Evolutionary conservation across 208 protist genomes (phyloP).

Genomic region (Leishmania tarentolae): DNA sequence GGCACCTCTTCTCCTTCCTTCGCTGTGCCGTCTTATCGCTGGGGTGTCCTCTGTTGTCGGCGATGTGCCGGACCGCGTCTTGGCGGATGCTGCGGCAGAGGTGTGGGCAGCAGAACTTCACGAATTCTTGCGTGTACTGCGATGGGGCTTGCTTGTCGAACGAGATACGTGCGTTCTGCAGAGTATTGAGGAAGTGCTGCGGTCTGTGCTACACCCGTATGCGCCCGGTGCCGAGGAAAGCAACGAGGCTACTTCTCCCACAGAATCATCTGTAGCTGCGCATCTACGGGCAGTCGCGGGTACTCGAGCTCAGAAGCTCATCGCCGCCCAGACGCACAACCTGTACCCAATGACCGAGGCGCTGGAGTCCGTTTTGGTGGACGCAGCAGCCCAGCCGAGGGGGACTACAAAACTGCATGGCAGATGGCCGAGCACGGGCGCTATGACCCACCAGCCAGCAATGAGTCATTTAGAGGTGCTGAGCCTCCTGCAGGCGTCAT

Average conservation of each 20-base stretch:
- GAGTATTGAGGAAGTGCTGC: constrained; percentile 15
- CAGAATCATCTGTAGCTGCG: background rate
- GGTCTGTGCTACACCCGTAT: background rate
- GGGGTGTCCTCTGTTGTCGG: background rate
- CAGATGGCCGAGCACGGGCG: background rate
- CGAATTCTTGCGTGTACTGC: constrained; percentile 24
- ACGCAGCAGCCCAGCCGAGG: constrained; percentile 8
- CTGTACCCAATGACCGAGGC: background rate
- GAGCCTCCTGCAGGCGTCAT: constrained; percentile 2
- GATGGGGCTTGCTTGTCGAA: constrained; percentile 19
- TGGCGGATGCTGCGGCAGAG: constrained; percentile 1
- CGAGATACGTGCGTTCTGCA: constrained; percentile 4
- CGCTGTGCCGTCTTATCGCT: constrained; percentile 6
- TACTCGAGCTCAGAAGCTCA: background rate
- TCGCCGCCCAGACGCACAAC: constrained; percentile 3
- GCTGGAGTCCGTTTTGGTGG: constrained; percentile 14
- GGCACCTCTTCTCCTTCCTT: constrained; percentile 2
- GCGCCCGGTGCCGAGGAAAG: background rate
- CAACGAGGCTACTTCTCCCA: background rate
- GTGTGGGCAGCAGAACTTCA: constrained; percentile 24
- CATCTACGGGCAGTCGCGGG: background rate
- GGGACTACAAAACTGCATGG: background rate
- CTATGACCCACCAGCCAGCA: background rate
- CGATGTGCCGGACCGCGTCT: background rate
- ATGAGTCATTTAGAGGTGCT: constrained; percentile 29